phyloP scores from a whole-genome alignment of 331 rosid genomes.

The Erythrophleum ivorense region DNA sequence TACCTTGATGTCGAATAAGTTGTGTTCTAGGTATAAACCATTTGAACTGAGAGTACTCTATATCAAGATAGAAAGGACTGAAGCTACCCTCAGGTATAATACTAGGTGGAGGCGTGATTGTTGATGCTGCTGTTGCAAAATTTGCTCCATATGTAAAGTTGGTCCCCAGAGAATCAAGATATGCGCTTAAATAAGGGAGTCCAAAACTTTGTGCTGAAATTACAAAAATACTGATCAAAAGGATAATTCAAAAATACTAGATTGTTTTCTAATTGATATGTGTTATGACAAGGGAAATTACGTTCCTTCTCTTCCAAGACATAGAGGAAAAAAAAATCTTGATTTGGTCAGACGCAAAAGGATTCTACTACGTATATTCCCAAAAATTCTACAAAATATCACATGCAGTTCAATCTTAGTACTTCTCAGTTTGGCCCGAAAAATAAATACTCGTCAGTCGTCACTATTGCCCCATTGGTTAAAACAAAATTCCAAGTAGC shows the following conservation, averaged over 20 bases:
- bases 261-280: too few relatives aligned
- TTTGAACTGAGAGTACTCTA: slow-evolving; percentile 44
- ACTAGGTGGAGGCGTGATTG: slow-evolving; percentile 40
- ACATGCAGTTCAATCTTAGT: too few relatives aligned
- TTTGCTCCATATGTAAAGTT: slow-evolving; percentile 48
- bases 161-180: slow-evolving; percentile 50
- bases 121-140: slow-evolving; percentile 46
- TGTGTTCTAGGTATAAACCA: slow-evolving; percentile 34
- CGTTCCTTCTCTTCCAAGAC: too few relatives aligned
- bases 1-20: slow-evolving; percentile 32
- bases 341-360: too few relatives aligned
- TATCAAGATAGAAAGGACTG: slow-evolving; percentile 51
- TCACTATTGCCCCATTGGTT: too few relatives aligned
- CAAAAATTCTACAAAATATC: too few relatives aligned
- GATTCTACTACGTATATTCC: background rate
- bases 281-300: too few relatives aligned
- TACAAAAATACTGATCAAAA: background rate
- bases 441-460: background rate
- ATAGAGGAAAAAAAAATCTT: too few relatives aligned
- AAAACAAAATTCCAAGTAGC: too few relatives aligned
- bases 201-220: slow-evolving; percentile 48
- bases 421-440: too few relatives aligned
- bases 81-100: slow-evolving; percentile 6
- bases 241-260: too few relatives aligned
- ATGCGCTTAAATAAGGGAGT: slow-evolving; percentile 45